These are phyloP conservation scores for Lentinula raphanica DNA, from an alignment of 768 basidiomycete species.

Conservation along the genomic window DNA sequence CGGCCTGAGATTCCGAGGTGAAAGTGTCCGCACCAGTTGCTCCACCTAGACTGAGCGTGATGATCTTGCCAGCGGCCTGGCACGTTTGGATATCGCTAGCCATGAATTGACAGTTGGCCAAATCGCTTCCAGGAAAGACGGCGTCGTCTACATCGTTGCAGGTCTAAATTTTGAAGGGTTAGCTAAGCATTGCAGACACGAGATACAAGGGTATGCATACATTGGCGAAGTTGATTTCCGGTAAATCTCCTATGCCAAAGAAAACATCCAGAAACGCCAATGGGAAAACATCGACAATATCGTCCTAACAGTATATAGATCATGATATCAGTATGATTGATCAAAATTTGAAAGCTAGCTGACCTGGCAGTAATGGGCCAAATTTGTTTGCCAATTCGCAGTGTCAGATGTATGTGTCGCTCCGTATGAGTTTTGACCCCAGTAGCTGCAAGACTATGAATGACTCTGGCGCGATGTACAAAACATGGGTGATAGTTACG, in stretches of 20 bases:
- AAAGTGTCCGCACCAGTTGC: constrained; percentile 50
- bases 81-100: constrained; percentile 53
- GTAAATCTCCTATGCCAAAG: constrained; percentile 52
- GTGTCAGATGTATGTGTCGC: constrained; percentile 36
- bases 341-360: too few relatives aligned
- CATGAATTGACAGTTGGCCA: constrained; percentile 54
- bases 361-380: constrained; percentile 52
- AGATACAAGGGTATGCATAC: constrained; percentile 26
- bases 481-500: background rate
- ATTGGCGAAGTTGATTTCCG: constrained; percentile 58
- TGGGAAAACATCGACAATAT: constrained; percentile 53
- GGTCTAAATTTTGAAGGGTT: constrained; percentile 27
- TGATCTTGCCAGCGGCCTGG: constrained; percentile 49
- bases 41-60: constrained; percentile 47
- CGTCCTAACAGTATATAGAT: constrained; percentile 34
- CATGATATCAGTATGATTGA: background rate
- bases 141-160: constrained; percentile 40
- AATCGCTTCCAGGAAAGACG: constrained; percentile 49
- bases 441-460: constrained; percentile 30
- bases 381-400: constrained; percentile 45
- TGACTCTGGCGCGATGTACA: background rate
- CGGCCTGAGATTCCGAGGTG: constrained; percentile 43
- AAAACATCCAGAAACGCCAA: constrained; percentile 59
- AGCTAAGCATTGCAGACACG: background rate
- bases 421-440: constrained; percentile 58